phyloP scores from a whole-genome alignment of 139 green algal species.

The Auxenochlorella protothecoides region DNA sequence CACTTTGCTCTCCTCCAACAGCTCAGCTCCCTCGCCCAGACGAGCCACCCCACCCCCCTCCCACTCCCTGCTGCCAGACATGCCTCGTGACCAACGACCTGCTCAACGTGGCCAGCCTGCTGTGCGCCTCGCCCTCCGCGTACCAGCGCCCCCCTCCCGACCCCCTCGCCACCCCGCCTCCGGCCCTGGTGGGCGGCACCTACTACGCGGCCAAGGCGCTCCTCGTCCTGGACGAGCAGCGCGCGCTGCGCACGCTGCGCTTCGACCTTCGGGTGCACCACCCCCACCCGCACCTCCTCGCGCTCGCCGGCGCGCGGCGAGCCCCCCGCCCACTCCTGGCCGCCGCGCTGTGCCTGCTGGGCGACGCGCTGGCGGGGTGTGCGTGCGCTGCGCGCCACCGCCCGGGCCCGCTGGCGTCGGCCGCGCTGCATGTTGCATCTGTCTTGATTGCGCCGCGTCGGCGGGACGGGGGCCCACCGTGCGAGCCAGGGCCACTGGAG shows the following conservation, averaged over 20 bases:
- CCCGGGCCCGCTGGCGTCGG: conserved; percentile 12
- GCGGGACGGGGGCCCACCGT: background rate
- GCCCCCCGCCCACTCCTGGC: background rate
- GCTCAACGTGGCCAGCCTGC: conserved; percentile 14
- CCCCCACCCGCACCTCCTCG: conserved; percentile 23
- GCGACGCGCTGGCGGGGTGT: conserved; percentile 15
- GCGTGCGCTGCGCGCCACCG: background rate
- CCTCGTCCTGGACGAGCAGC: conserved; percentile 26
- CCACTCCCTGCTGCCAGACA: background rate
- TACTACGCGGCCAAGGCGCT: conserved; percentile 19
- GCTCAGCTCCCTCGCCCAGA: background rate
- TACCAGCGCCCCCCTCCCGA: background rate
- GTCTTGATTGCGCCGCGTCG: no score
- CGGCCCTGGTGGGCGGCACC: conserved; percentile 10
- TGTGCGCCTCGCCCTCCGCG: background rate
- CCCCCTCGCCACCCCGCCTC: no score
- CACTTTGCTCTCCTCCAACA: background rate
- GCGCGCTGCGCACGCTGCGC: conserved; percentile 17
- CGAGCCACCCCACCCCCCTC: no score
- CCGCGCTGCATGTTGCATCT: conserved; percentile 8
- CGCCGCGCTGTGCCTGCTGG: conserved; percentile 11
- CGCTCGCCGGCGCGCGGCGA: conserved; percentile 1
- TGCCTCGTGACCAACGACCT: conserved; percentile 25
- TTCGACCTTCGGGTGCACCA: conserved; percentile 25
- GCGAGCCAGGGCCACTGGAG: background rate